Evolutionary conservation across 306 rosid genomes (phyloP).

Genomic region (Cicer yamashitae): DNA sequence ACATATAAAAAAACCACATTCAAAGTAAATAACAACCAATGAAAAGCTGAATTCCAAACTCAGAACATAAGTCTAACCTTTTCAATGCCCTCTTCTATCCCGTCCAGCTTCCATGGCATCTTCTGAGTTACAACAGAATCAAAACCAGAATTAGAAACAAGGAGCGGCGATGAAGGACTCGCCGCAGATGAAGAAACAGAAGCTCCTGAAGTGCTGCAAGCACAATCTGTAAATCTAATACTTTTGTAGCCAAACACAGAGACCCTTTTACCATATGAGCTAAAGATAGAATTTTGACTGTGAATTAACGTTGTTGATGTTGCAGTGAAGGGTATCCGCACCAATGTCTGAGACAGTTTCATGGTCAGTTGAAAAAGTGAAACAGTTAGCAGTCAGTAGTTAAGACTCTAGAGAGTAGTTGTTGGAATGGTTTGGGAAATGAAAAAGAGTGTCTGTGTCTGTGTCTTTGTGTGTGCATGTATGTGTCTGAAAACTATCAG

Average conservation of each 20-base stretch:
- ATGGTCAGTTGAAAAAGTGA: conserved; percentile 24
- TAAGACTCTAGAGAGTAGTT: background rate
- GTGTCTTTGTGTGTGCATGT: background rate
- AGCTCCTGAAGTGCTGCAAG: conserved; percentile 48
- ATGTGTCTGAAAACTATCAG: conserved; percentile 4
- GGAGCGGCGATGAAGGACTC: conserved; percentile 45
- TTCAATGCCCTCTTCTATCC: conserved; percentile 66
- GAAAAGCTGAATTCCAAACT: background rate
- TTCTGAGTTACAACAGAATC: conserved; percentile 37
- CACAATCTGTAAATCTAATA: conserved; percentile 40
- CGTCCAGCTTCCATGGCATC: conserved; percentile 38
- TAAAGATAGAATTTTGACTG: conserved; percentile 33
- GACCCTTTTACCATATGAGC: conserved; percentile 42
- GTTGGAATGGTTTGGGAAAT: background rate
- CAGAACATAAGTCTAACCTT: conserved; percentile 47
- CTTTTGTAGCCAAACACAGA: conserved; percentile 34
- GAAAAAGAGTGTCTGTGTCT: background rate
- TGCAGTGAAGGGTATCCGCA: conserved; percentile 39
- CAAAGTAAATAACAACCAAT: background rate
- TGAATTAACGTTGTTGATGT: conserved; percentile 28
- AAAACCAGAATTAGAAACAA: conserved; percentile 45
- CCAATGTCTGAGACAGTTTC: conserved; percentile 56
- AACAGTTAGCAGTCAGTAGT: no score
- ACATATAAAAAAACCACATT: background rate
- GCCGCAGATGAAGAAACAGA: conserved; percentile 52